Conservation (phyloP, 2,329 filamentous ascomycete genomes). For the Penicillium sp. region DNA sequence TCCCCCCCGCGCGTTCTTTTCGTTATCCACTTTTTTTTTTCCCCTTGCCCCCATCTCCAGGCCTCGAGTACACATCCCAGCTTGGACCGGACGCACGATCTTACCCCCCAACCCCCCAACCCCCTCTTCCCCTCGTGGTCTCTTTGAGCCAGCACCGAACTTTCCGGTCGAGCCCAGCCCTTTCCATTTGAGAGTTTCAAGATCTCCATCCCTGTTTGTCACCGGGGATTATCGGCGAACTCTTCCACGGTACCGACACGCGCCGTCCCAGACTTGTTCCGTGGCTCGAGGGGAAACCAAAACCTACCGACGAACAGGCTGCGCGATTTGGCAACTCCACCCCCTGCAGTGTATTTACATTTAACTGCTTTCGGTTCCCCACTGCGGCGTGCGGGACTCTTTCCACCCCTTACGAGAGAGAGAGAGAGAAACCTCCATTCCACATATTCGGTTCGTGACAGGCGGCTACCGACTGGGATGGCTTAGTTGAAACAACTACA, state of each 20-base stretch:
- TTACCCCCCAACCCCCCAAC: not conserved
- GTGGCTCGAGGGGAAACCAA: conserved; percentile 15
- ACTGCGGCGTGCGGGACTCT: conserved; percentile 15
- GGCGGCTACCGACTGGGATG: conserved; percentile 28
- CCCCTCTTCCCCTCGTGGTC: conserved; percentile 1
- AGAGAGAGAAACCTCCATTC: not conserved
- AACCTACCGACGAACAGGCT: conserved; percentile 5
- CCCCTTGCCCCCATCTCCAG: not conserved
- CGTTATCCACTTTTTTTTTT: not conserved
- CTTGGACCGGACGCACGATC: not conserved
- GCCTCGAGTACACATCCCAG: not conserved
- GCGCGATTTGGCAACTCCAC: conserved; percentile 8
- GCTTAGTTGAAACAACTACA: conserved; percentile 24
- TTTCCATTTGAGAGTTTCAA: not conserved
- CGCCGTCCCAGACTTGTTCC: conserved; percentile 14
- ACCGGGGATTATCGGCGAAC: not conserved
- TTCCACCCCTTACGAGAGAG: conserved; percentile 17
- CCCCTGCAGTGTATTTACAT: conserved; percentile 34
- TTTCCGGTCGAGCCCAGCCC: not conserved
- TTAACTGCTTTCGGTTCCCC: conserved; percentile 33
- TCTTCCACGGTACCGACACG: conserved; percentile 19
- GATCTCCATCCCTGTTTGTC: not conserved
- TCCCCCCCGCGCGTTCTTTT: conserved; percentile 8
- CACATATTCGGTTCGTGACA: conserved; percentile 7
- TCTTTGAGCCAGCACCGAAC: not conserved